Conservation (phyloP, 768 basidiomycete species). For the Hygrocybe coccinea region DNA sequence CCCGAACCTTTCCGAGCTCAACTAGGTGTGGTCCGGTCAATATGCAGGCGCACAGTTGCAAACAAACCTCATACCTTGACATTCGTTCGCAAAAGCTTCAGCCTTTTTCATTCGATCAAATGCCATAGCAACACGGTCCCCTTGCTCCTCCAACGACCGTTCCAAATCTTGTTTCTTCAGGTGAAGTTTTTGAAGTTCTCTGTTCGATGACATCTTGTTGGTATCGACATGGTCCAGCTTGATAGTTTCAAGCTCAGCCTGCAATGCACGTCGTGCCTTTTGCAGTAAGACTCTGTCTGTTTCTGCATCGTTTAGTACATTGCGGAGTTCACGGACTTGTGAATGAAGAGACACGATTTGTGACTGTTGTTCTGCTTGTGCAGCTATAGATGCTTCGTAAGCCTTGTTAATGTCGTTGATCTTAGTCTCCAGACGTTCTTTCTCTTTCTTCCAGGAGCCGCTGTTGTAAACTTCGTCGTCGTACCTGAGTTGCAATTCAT, state of each 20-base stretch:
- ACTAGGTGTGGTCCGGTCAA: conserved; percentile 15
- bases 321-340: conserved; percentile 77
- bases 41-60: neutral
- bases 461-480: conserved; percentile 77
- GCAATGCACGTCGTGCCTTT: conserved; percentile 75
- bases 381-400: conserved; percentile 65
- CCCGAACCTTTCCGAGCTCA: conserved; percentile 68
- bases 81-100: conserved; percentile 69
- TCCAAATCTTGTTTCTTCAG: conserved; percentile 81
- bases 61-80: conserved; percentile 35
- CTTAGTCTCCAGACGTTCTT: conserved; percentile 80
- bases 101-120: conserved; percentile 79
- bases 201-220: conserved; percentile 63
- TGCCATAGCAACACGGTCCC: conserved; percentile 65
- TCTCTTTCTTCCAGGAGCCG: conserved; percentile 82
- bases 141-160: conserved; percentile 71
- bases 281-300: conserved; percentile 73
- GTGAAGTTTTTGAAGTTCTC: conserved; percentile 68
- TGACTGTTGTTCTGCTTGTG: conserved; percentile 75
- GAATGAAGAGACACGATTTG: conserved; percentile 82
- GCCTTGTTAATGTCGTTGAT: conserved; percentile 70
- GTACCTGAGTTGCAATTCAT: conserved; percentile 66
- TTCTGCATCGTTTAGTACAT: conserved; percentile 81
- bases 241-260: conserved; percentile 76
- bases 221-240: conserved; percentile 71